phyloP scores from a whole-genome alignment of 1,284 basidiomycete genomes.

The Ustilago crameri region DNA sequence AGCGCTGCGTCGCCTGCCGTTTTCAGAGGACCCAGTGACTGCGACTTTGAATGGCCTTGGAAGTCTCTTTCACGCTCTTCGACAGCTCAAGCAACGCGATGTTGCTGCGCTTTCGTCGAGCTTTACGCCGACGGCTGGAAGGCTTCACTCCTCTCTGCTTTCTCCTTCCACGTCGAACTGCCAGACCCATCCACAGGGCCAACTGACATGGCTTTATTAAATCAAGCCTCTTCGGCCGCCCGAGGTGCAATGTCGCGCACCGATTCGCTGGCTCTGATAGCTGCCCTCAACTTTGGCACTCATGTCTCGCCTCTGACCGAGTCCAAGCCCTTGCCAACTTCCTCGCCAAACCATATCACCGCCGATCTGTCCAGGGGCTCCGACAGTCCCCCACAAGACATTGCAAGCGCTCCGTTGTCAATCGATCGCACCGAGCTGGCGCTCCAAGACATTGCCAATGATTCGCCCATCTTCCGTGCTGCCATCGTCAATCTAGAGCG shows the following conservation, averaged over 20 bases:
- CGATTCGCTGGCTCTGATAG: constrained; percentile 36
- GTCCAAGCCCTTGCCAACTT: neutral
- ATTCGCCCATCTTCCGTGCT: constrained; percentile 59
- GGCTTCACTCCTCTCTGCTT: constrained; percentile 27
- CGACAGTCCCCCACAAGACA: neutral
- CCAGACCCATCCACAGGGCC: constrained; percentile 6
- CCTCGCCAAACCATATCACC: neutral
- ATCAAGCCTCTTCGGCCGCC: neutral
- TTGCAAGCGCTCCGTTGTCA: neutral
- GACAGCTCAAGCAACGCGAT: constrained; percentile 7
- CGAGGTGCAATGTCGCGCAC: constrained; percentile 10
- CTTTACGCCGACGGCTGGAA: constrained; percentile 9
- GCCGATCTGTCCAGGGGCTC: neutral
- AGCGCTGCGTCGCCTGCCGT: constrained; percentile 5
- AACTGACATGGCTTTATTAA: neutral
- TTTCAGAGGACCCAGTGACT: constrained; percentile 34
- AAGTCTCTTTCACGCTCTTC: constrained; percentile 18
- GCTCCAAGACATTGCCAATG: constrained; percentile 40
- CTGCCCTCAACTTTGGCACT: constrained; percentile 23
- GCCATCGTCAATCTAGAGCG: constrained; percentile 55
- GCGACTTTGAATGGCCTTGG: constrained; percentile 53
- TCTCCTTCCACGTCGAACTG: constrained; percentile 35
- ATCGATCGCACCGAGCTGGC: constrained; percentile 55
- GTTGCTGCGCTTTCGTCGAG: constrained; percentile 52
- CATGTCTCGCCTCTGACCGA: constrained; percentile 5